Evolutionary conservation across 768 basidiomycete genomes (phyloP).

Genomic region (Tricholoma bakamatsutake): DNA sequence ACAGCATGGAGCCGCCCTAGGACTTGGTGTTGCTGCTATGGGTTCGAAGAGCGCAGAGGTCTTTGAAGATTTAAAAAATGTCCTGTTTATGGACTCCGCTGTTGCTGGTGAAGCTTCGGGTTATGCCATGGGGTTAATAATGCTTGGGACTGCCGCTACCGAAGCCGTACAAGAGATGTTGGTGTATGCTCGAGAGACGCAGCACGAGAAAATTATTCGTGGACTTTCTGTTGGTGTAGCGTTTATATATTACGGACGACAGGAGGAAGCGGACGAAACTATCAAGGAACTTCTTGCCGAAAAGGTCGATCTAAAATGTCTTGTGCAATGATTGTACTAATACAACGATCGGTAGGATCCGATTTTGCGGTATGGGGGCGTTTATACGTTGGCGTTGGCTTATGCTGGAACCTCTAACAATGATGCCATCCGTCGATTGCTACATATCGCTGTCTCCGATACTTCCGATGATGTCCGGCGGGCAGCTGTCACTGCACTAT

Average conservation of each 20-base stretch:
- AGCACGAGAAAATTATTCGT: conserved; percentile 98
- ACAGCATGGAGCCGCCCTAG: conserved; percentile 95
- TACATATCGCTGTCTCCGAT: conserved; percentile 97
- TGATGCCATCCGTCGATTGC: conserved; percentile 80
- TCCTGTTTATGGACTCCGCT: conserved; percentile 91
- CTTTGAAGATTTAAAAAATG: conserved; percentile 87
- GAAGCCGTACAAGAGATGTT: conserved; percentile 91
- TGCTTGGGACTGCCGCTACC: conserved; percentile 88
- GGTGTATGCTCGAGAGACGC: conserved; percentile 92
- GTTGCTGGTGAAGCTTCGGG: conserved; percentile 95
- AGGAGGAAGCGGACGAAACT: conserved; percentile 87
- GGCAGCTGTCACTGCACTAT: conserved; percentile 92
- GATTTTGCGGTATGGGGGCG: conserved; percentile 94
- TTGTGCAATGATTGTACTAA: not conserved
- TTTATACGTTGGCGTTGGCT: conserved; percentile 93
- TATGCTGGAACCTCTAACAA: conserved; percentile 97
- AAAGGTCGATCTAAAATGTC: conserved; percentile 48
- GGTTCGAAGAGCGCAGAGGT: conserved; percentile 84
- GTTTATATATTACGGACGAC: conserved; percentile 87
- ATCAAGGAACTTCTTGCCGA: conserved; percentile 75
- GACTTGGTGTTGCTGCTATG: conserved; percentile 94
- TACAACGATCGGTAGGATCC: conserved; percentile 61
- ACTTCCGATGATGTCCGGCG: conserved; percentile 96
- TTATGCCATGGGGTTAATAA: conserved; percentile 96
- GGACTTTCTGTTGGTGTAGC: conserved; percentile 90